Base-by-base conservation (phyloP, 164 flowering plant species). In the Aristolochia fimbriata region DNA sequence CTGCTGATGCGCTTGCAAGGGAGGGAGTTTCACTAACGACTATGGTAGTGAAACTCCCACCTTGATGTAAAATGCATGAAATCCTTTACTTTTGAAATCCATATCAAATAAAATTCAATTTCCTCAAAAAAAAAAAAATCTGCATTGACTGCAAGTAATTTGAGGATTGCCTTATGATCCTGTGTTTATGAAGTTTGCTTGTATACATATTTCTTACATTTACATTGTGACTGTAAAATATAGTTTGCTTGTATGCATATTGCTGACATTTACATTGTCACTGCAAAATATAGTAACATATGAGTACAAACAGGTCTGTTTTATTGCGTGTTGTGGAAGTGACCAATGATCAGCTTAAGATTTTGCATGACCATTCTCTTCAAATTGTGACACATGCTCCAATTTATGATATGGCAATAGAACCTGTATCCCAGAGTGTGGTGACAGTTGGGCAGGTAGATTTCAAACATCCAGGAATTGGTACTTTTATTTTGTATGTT, bases 391-490 rank as follows among this genome's bases (percentile, higher is more conserved):
- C 83, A 55, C 57, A 66, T 64, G 95, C 87, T 55, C 76, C 79
- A 43, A 71, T 83, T 24, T 77, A 79, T 70, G 91, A 87, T 73
- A 78, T 85, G 81, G 85, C 76, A 65, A 55, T 87, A 59, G 88
- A 85, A 73, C 74, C 80, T 58, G 62, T 53, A 47, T 63, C 54
- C 71, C 79, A 80, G 58, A 60, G 73, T 67, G 91, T 74, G 54
- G 74, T 83, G 46, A 85, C 85, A 47, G 95, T 80, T 61, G 88
- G 85, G 54, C 81, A 87, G 84, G 95, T 84, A 55, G 68, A 33
- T 55, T 55, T 21, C 55, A 31, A 43, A 27, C 13, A n/a, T 19
- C 30, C 53, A 49, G 27, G 30, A 15, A 33, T 41, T 15, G 47
- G 22, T 23, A 12, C 23, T 14, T 41, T 1, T 41, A n/a, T 33